A percentile compares a stretch with the other conserved stretches of the same genome.
These are phyloP conservation scores for Leishmania amazonensis DNA, from an alignment of 208 protist genomes.

Conservation along the genomic window DNA sequence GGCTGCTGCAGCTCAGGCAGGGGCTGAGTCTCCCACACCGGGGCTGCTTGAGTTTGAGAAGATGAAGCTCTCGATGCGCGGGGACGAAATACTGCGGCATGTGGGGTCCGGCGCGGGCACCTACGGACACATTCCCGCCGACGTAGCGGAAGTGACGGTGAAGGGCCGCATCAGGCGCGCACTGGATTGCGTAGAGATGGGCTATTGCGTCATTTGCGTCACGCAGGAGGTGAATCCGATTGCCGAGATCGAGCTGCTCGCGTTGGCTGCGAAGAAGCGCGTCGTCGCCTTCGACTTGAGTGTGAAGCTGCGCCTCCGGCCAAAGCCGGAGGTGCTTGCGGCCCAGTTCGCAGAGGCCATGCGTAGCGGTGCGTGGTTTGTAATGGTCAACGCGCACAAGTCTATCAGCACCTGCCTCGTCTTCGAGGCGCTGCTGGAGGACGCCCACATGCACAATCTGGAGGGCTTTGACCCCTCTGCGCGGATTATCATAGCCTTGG, in stretches of 20 bases:
- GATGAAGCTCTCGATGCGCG: constrained; percentile 50
- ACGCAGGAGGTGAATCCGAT: constrained; percentile 80
- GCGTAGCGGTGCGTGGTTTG: constrained; percentile 70
- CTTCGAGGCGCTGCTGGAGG: constrained; percentile 66
- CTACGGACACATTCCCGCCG: not conserved
- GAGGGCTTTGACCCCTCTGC: constrained; percentile 59
- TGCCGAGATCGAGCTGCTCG: constrained; percentile 82
- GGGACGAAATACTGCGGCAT: constrained; percentile 32
- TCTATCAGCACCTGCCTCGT: constrained; percentile 74
- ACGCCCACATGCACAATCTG: constrained; percentile 55
- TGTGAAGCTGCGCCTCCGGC: constrained; percentile 76
- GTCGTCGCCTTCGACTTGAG: constrained; percentile 66
- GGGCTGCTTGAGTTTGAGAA: constrained; percentile 78
- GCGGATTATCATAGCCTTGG: constrained; percentile 67
- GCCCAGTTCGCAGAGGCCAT: constrained; percentile 65
- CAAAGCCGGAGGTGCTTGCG: constrained; percentile 58
- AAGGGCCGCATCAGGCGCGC: constrained; percentile 47
- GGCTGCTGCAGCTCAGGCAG: not conserved
- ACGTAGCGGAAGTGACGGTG: constrained; percentile 36
- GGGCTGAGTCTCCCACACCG: constrained; percentile 26
- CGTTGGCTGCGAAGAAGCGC: constrained; percentile 30
- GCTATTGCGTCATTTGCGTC: constrained; percentile 73
- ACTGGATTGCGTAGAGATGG: constrained; percentile 46
- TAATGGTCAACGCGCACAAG: constrained; percentile 82
- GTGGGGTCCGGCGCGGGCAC: not conserved